Conservation (phyloP, 2,329 filamentous ascomycete species). For the Clarireedia paspali region DNA sequence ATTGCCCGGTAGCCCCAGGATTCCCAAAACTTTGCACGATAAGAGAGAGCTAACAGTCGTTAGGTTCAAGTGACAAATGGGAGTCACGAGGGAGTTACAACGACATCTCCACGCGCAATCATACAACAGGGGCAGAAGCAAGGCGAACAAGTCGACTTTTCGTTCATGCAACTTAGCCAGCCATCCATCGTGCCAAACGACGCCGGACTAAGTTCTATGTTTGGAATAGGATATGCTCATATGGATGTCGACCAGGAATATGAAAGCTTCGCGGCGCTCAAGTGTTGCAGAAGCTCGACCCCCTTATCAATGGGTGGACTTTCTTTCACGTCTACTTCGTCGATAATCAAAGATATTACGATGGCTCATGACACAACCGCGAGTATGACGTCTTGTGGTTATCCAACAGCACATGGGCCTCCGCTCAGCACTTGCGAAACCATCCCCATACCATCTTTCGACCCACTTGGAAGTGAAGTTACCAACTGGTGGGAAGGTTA, state of each 20-base stretch:
- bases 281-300: constrained; percentile 10
- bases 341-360: constrained; percentile 6
- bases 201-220: constrained; percentile 16
- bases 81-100: constrained; percentile 18
- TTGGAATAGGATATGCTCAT: constrained; percentile 19
- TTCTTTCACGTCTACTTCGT: constrained; percentile 6
- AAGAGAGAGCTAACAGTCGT: constrained; percentile 8
- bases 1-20: constrained; percentile 16
- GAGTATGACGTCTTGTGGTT: constrained; percentile 12
- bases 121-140: constrained; percentile 13
- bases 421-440: not conserved
- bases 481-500: no score
- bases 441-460: not conserved
- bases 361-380: constrained; percentile 12
- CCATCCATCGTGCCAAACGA: not conserved
- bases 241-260: constrained; percentile 13
- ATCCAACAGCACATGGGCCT: constrained; percentile 5
- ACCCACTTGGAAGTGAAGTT: no score
- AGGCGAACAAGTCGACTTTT: not conserved
- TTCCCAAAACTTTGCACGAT: not conserved
- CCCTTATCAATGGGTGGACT: constrained; percentile 8
- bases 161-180: constrained; percentile 9
- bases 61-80: constrained; percentile 17
- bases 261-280: constrained; percentile 20
- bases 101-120: constrained; percentile 8